A percentile compares a stretch with the other conserved stretches of the same genome.
phyloP scores from a whole-genome alignment of 208 protist species.

The Phytomonas serpens region DNA sequence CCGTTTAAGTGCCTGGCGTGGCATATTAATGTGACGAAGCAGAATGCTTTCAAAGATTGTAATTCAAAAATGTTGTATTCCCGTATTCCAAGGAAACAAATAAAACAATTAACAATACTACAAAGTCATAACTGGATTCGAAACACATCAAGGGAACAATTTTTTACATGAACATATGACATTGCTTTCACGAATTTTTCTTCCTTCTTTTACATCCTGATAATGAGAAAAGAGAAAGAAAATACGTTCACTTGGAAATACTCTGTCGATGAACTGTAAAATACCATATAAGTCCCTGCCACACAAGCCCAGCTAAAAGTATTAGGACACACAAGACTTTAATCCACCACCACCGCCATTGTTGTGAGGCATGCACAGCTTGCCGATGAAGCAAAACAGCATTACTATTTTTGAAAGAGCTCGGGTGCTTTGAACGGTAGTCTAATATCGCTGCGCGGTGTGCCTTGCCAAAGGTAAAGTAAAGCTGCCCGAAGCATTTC shows the following conservation, averaged over 20 bases:
- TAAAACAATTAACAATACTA: neutral
- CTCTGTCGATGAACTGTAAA: neutral
- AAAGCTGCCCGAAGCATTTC: constrained; percentile 58
- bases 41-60: neutral
- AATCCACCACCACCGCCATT: constrained; percentile 20
- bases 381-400: constrained; percentile 34
- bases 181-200: neutral
- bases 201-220: neutral
- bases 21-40: neutral
- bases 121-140: neutral
- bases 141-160: neutral
- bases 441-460: constrained; percentile 36
- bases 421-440: constrained; percentile 46
- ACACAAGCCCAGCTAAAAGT: constrained; percentile 2
- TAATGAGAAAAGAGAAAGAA: neutral
- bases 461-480: constrained; percentile 64
- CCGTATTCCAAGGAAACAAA: neutral
- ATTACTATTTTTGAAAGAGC: constrained; percentile 35
- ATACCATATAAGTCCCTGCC: neutral
- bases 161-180: neutral
- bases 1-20: neutral
- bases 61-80: neutral
- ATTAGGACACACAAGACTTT: constrained; percentile 26
- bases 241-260: neutral
- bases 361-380: constrained; percentile 14